phyloP scores from a whole-genome alignment of 768 basidiomycete genomes.

The Clitopilus hobsonii region DNA sequence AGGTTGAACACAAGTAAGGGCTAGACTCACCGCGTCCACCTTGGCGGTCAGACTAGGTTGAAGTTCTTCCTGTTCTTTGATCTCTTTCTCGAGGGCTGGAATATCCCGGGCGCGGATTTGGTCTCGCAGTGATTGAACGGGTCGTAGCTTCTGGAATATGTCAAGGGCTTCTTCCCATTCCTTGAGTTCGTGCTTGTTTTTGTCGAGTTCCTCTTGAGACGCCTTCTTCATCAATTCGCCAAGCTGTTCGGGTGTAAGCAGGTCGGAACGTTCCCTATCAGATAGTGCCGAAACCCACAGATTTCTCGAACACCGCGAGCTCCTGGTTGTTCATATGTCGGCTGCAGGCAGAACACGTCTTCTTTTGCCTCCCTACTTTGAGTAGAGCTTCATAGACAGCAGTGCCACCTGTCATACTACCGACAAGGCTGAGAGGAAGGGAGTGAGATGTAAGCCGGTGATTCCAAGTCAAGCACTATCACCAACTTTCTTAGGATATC shows the following conservation, averaged over 20 bases:
- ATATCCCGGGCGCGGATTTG: constrained; percentile 60
- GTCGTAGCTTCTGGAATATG: constrained; percentile 53
- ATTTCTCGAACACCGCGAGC: constrained; percentile 59
- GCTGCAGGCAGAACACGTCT: constrained; percentile 74
- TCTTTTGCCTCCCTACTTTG: constrained; percentile 52
- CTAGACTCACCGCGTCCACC: constrained; percentile 64
- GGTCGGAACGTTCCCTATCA: background rate
- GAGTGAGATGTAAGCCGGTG: too few species aligned
- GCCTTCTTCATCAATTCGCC: constrained; percentile 55
- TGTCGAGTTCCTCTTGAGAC: constrained; percentile 40
- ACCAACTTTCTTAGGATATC: constrained; percentile 39
- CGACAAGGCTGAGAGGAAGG: constrained; percentile 19
- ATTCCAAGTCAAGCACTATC: background rate
- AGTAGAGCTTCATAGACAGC: constrained; percentile 53
- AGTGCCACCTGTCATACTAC: constrained; percentile 23
- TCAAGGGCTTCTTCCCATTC: constrained; percentile 60
- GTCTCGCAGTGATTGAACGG: constrained; percentile 48
- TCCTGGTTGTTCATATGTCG: constrained; percentile 54
- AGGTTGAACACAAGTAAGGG: too few species aligned
- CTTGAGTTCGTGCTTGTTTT: constrained; percentile 40
- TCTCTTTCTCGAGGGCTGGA: constrained; percentile 57
- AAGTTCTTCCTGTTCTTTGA: constrained; percentile 50
- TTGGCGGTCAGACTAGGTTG: constrained; percentile 45
- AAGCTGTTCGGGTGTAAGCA: constrained; percentile 37
- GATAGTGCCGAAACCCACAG: constrained; percentile 44